Conservation (phyloP, 179 eudicot species). For the Vitellaria paradoxa region DNA sequence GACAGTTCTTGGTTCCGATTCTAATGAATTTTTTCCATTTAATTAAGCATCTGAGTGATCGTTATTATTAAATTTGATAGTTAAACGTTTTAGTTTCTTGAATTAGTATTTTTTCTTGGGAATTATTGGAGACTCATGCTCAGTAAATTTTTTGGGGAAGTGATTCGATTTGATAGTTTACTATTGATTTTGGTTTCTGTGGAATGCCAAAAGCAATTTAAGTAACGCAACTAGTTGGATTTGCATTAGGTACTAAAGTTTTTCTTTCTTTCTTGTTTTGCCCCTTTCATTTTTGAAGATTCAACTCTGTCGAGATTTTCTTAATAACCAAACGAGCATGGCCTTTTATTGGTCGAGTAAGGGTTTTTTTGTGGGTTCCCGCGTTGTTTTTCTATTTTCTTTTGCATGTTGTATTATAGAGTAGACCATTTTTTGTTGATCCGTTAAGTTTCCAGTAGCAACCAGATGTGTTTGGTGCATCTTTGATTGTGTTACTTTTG, state of each 20-base stretch:
- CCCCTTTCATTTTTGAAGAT: no score
- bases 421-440: not conserved
- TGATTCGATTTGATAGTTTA: slow-evolving; percentile 1
- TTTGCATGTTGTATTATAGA: no score
- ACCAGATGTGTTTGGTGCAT: not conserved
- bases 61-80: not conserved
- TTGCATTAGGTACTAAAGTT: not conserved
- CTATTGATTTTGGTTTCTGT: not conserved
- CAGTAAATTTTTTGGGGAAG: not conserved
- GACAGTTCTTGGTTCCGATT: not conserved
- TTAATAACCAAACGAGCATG: not conserved
- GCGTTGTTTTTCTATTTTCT: no score
- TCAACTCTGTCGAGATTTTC: not conserved
- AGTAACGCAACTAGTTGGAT: slow-evolving; percentile 8
- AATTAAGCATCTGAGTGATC: not conserved
- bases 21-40: not conserved
- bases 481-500: not conserved
- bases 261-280: no score
- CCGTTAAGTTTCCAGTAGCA: not conserved
- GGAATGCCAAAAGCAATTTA: not conserved
- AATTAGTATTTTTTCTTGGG: not conserved
- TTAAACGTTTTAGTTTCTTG: not conserved
- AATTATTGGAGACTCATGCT: not conserved
- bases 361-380: no score
- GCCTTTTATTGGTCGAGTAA: not conserved